Evolutionary conservation across 768 basidiomycete species (phyloP), one percentile per base, ranked within the genome.

Genomic region (Botryobasidium botryosum): DNA sequence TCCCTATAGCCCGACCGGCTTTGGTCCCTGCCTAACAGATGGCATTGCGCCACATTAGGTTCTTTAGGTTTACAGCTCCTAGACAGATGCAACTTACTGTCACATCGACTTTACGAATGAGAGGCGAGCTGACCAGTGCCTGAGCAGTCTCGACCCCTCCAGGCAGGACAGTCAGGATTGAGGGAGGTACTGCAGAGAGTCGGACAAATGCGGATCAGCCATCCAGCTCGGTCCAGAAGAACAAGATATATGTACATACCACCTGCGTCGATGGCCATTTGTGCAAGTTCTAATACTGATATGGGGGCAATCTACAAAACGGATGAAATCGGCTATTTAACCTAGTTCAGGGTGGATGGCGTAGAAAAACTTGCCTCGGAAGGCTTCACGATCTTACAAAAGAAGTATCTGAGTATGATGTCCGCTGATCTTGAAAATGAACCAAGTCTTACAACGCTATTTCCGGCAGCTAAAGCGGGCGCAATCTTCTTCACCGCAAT

Each of bases 401-500:
- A 20, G n/a, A n/a, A n/a, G n/a, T n/a, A n/a, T n/a, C n/a, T 31
- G 10, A 32, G 12, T 18, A n/a, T 42, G 37, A 13, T 13, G 37
- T 17, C 17, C 26, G 15, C 27, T 5, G 7, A 28, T n/a, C 35
- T 36, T 12, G 23, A 31, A 33, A 13, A 24, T 15, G 4, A 31
- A 29, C 13, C 10, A 29, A 35, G 8, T 39, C 51, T 25, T 40
- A 87, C 68, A 38, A 88, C 77, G 43, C 76, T 77, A 54, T 86
- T 87, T 4, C 84, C 85, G 6, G 83, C 80, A 35, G 85, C 85
- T 23, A 88, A 64, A 1, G 82, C 84, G 4, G 82, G 82, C 0
- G 78, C 81, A 44, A 88, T 79, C 61, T 90, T 90, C 67, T 90
- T 90, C 43, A 88, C 58, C 2, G 83, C 82, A 50, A 90, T 90